Evolutionary conservation across 2,329 filamentous ascomycete species (phyloP).

Genomic region (Pestalotiopsis sp.): DNA sequence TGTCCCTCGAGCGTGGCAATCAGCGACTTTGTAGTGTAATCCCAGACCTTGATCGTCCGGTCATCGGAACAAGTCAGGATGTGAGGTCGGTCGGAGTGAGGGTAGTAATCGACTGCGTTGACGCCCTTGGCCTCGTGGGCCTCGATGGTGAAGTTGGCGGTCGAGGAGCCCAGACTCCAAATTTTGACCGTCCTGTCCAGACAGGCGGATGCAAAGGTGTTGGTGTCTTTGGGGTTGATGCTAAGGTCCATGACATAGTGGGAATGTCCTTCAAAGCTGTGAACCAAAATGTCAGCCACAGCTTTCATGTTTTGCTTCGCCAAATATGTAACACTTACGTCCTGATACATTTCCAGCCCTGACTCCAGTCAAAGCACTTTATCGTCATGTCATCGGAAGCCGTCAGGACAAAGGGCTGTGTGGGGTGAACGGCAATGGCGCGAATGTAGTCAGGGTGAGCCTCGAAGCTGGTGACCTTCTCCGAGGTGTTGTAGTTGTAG

Average conservation of each 20-base stretch:
- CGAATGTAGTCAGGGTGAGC: constrained; percentile 98
- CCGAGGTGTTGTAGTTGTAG: constrained; percentile 99
- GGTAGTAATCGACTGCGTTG: constrained; percentile 93
- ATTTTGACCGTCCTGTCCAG: constrained; percentile 97
- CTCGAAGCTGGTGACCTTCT: constrained; percentile 97
- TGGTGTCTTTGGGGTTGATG: constrained; percentile 97
- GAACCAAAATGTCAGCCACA: background rate
- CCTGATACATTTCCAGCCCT: constrained; percentile 96
- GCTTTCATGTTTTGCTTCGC: background rate
- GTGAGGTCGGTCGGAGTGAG: constrained; percentile 76
- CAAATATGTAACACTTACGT: constrained; percentile 58
- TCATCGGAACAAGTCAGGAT: constrained; percentile 96
- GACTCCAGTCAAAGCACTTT: constrained; percentile 99
- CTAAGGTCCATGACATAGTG: constrained; percentile 97
- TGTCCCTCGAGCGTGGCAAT: constrained; percentile 97
- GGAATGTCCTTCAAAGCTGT: constrained; percentile 73
- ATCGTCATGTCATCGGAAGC: constrained; percentile 99
- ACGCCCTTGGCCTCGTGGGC: constrained; percentile 97
- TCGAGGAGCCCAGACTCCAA: constrained; percentile 92
- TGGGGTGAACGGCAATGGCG: constrained; percentile 92
- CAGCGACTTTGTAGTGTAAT: constrained; percentile 96
- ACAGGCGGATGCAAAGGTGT: constrained; percentile 90
- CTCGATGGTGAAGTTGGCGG: constrained; percentile 94
- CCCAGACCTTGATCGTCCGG: constrained; percentile 96
- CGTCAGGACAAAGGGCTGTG: constrained; percentile 92